These are phyloP conservation scores for Trichoderma koningii DNA, from an alignment of 2,329 filamentous ascomycete genomes.

Conservation along the genomic window DNA sequence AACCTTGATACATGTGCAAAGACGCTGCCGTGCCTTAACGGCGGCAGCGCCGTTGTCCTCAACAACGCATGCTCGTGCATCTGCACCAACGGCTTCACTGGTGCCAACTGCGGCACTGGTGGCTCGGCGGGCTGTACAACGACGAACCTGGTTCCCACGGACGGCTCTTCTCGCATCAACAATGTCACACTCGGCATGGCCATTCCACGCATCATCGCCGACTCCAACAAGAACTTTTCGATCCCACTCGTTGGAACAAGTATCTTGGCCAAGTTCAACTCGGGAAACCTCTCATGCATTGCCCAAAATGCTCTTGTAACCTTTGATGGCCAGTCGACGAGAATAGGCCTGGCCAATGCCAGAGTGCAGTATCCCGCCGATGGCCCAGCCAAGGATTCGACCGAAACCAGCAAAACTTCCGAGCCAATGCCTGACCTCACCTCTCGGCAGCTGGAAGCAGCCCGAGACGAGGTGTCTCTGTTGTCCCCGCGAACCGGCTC, in stretches of 20 bases:
- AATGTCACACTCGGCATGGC: conserved; percentile 81
- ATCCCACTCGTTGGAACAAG: conserved; percentile 70
- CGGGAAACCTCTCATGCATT: conserved; percentile 74
- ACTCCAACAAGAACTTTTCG: conserved; percentile 68
- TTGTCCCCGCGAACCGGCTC: background rate
- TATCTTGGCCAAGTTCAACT: conserved; percentile 76
- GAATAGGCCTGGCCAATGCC: conserved; percentile 37
- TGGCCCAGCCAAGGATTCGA: conserved; percentile 5
- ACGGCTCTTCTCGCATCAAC: conserved; percentile 44
- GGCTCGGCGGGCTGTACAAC: conserved; percentile 57
- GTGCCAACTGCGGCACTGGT: conserved; percentile 52
- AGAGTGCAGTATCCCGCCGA: conserved; percentile 34
- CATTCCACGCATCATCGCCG: conserved; percentile 71
- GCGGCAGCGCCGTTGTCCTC: conserved; percentile 72
- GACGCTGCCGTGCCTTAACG: conserved; percentile 71
- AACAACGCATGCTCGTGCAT: conserved; percentile 77
- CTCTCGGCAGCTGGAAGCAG: background rate
- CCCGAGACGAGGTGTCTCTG: background rate
- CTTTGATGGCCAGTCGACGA: conserved; percentile 63
- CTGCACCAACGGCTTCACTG: conserved; percentile 84
- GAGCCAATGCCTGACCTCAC: conserved; percentile 7
- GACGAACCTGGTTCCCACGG: conserved; percentile 47
- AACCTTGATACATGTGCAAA: conserved; percentile 58
- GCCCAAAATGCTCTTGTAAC: conserved; percentile 86
- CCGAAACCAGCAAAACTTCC: background rate